Evolutionary conservation across 805 yeast species (phyloP).

Genomic region (Metschnikowia dekortorum): DNA sequence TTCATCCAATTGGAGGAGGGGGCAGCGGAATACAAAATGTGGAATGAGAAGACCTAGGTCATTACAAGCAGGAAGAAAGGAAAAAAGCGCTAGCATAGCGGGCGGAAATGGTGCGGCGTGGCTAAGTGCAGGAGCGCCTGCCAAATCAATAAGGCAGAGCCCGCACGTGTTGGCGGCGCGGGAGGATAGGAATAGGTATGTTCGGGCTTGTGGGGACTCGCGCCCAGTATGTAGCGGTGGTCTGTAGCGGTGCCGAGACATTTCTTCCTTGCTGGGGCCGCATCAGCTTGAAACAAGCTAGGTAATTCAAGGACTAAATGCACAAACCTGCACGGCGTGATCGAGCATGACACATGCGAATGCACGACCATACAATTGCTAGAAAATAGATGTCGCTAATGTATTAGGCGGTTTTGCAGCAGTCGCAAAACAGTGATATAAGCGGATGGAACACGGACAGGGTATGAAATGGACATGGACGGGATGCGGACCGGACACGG

Average conservation of each 20-base stretch:
- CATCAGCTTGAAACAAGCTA: not conserved
- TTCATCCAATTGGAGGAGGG: not conserved
- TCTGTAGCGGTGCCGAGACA: not conserved
- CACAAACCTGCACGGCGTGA: not conserved
- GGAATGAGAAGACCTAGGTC: slow-evolving; percentile 1
- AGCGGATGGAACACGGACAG: no score
- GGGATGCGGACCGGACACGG: no score
- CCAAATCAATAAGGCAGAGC: no score
- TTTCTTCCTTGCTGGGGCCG: not conserved
- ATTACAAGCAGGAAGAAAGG: not conserved
- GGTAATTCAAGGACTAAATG: not conserved
- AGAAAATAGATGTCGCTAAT: no score
- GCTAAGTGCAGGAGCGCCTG: not conserved
- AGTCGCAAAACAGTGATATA: no score
- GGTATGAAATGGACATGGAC: no score
- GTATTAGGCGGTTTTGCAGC: no score
- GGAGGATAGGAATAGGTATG: not conserved
- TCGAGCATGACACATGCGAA: not conserved
- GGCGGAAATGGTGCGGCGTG: slow-evolving; percentile 1
- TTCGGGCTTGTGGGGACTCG: no score
- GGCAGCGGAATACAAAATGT: not conserved
- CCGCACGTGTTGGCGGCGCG: no score
- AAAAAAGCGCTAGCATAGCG: not conserved
- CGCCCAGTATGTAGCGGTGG: no score
- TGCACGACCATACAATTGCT: not conserved